Evolutionary conservation across 2,329 filamentous ascomycete genomes (phyloP), one percentile per base, ranked within the genome.

Genomic region (Metarhizium guizhouense): DNA sequence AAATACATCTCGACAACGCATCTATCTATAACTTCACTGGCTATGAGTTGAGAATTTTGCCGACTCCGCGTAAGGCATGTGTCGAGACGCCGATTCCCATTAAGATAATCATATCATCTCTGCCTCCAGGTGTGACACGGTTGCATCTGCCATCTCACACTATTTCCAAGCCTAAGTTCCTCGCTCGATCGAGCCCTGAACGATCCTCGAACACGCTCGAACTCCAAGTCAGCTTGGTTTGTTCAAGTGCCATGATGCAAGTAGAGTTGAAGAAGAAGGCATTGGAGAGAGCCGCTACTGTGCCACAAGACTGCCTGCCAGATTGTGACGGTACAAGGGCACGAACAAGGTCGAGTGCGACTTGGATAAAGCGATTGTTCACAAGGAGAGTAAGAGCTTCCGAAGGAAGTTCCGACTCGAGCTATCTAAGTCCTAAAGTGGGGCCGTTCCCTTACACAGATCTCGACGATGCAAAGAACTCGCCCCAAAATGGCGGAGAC

Each of bases 41-140:
- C 20, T 78, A 71, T 53, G 71, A 72, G 52, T 69, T 89, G 45
- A 80, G 78, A 13, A 82, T 89, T 47, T 78, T 85, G 59, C 83
- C 84, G 5, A 88, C 83, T 3, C 86, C 86, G 4, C 68, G 82
- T 55, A 97, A 96, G 71, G 96, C 92, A 16, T 85, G 94, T 25
- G 94, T 97, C n/a, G 94, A 99, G 74, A 97, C 94, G 0, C 94
- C 97, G 67, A 96, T 97, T 62, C 89, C 88, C 8, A 90, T 96
- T 62, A 86, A 86, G 64, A 79, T 97, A 70, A 87, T 85, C 0
- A 72, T 97, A 42, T 86, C 84, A 56, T 84, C 88, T 25, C 75
- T 95, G 51, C 91, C 92, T 1, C 74, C 79, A 0, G 87, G 87
- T 11, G 83, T 92, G 56, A 88, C 86, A 60, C 90, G 87, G 67